Percentiles rank a stretch among this genome's conserved stretches.
Evolutionary conservation across 106 monocot genomes (phyloP).

Genomic region (Allium sativum): DNA sequence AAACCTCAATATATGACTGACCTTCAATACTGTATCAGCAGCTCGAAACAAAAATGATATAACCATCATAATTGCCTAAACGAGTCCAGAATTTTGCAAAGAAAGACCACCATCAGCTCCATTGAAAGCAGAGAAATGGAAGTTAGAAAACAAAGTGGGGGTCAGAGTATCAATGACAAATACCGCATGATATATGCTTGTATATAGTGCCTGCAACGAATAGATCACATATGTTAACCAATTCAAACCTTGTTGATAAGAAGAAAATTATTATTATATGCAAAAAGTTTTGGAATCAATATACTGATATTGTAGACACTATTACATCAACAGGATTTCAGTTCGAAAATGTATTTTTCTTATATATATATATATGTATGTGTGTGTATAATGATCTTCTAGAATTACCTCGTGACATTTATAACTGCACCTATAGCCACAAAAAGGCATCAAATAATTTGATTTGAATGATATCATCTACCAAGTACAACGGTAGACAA

Average conservation of each 20-base stretch:
- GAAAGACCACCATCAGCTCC: constrained; percentile 60
- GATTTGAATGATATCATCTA: constrained; percentile 68
- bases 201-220: neutral
- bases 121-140: constrained; percentile 23
- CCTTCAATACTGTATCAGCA: constrained; percentile 96
- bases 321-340: too few species aligned
- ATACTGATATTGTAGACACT: too few species aligned
- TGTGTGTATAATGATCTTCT: too few species aligned
- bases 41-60: constrained; percentile 91
- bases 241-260: neutral
- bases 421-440: constrained; percentile 73
- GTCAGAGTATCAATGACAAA: too few species aligned
- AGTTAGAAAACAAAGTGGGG: too few species aligned
- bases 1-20: constrained; percentile 10
- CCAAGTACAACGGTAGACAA: constrained; percentile 66
- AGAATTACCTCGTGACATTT: constrained; percentile 73
- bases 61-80: constrained; percentile 92
- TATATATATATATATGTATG: too few species aligned
- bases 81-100: constrained; percentile 50
- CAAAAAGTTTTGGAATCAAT: too few species aligned
- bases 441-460: constrained; percentile 83
- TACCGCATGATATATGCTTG: too few species aligned
- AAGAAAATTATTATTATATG: neutral
- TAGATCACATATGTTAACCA: neutral
- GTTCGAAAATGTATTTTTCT: too few species aligned